phyloP scores from a whole-genome alignment of 345 rosid species.

The Cardamine occulta region DNA sequence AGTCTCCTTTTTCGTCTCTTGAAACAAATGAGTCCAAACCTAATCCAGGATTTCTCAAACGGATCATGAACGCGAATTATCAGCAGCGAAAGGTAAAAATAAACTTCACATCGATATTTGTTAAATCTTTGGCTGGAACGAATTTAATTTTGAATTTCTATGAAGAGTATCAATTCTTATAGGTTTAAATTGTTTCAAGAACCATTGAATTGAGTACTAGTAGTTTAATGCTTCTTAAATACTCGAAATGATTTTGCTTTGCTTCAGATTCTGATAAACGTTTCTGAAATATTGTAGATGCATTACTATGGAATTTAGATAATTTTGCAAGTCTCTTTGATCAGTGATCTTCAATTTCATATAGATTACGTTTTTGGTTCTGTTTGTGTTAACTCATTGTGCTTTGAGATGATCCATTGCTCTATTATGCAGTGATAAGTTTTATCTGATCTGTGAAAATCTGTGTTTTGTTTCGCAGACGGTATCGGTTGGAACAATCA shows the following conservation, averaged over 20 bases:
- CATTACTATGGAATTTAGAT: not conserved
- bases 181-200: not conserved
- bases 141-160: not conserved
- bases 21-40: slow-evolving; percentile 43
- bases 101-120: not conserved
- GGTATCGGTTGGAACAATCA: slow-evolving; percentile 47
- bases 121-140: not conserved
- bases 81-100: slow-evolving; percentile 58
- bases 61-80: slow-evolving; percentile 40
- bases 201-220: not conserved
- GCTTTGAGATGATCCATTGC: not conserved
- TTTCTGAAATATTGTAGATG: not conserved
- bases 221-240: not conserved
- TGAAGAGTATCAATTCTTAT: not conserved
- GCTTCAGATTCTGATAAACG: not conserved
- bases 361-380: not conserved
- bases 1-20: slow-evolving; percentile 34
- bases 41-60: slow-evolving; percentile 41
- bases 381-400: not conserved
- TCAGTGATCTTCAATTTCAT: not conserved
- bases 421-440: not conserved
- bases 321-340: not conserved
- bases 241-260: too few species aligned
- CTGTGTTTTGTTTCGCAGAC: slow-evolving; percentile 49
- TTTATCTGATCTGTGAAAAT: not conserved